Base-by-base conservation (phyloP, 1,139 yeast species). In the Geotrichum candidum region DNA sequence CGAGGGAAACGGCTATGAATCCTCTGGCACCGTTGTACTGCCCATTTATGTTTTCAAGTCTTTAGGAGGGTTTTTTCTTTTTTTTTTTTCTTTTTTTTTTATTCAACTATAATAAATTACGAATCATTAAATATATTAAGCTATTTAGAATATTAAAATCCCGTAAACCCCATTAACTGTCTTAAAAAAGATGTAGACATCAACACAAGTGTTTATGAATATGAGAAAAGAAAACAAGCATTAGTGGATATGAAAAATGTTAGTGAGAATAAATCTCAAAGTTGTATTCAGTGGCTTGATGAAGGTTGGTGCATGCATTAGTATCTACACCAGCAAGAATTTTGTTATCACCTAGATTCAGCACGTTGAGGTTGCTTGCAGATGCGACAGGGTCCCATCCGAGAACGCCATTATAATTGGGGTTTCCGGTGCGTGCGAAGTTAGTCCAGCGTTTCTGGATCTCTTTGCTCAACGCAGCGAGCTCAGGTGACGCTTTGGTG, bases 381-480 rank as follows among this genome's bases (percentile, higher is more conserved):
- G 65, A 51, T 10, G 54, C 23, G 10, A 62, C 68, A 31, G 13
- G 50, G 29, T 25, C 25, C 72, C 72, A 69, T 2, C 45, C 50
- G 1, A 35, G 53, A 23, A 54, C 60, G 15, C 56, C 59, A 22
- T 59, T 38, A 13, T 22, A 38, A 48, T 68, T 67, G 13, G 72
- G 72, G 50, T 57, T 63, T 1, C 74, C 73, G 10, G 63, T 57
- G 45, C 59, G 61, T 25, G 73, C 70, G 62, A 72, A 73, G 18
- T 62, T 56, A 7, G 68, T 68, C 76, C 76, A 73, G 31, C 73
- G 65, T 4, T 63, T 58, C 60, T 72, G 75, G 3, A 73, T 64
- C 55, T 70, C 68, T 10, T 29, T 46, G 31, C 68, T 64, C 27
- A 72, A 59, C 4, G 59, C 58, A 58, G 69, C 69, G 22, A 65